A percentile compares a stretch with the other conserved stretches of the same genome.
Conservation (phyloP, 2,329 filamentous ascomycete species). For the Microdochium bolleyi region DNA sequence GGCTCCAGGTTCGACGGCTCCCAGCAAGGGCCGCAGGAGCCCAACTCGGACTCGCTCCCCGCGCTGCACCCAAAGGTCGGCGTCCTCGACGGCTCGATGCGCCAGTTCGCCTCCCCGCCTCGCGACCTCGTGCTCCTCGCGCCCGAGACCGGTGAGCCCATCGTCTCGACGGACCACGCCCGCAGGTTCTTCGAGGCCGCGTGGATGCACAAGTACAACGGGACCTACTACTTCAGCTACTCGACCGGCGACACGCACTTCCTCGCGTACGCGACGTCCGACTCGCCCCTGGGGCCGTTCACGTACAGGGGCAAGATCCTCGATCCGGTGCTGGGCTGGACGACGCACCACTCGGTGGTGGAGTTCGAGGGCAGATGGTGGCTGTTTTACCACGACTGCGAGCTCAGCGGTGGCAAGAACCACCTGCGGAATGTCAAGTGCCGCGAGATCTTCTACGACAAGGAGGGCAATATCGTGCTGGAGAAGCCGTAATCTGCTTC, state of each 20-base stretch:
- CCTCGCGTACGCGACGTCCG: constrained; percentile 59
- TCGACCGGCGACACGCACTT: constrained; percentile 73
- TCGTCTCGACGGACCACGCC: constrained; percentile 62
- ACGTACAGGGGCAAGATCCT: constrained; percentile 64
- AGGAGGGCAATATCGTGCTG: constrained; percentile 50
- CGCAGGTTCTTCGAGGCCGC: constrained; percentile 73
- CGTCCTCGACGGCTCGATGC: constrained; percentile 58
- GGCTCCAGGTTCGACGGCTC: constrained; percentile 40
- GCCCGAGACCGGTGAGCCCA: constrained; percentile 47
- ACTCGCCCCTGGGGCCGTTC: constrained; percentile 62
- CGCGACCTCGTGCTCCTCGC: constrained; percentile 58
- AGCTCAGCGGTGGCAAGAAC: constrained; percentile 58
- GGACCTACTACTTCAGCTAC: constrained; percentile 68
- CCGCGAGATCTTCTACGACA: constrained; percentile 66
- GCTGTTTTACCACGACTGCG: constrained; percentile 70
- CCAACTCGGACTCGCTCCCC: constrained; percentile 41
- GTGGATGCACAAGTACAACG: constrained; percentile 68
- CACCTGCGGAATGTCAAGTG: constrained; percentile 69
- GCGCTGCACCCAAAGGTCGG: constrained; percentile 63
- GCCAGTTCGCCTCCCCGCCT: constrained; percentile 44
- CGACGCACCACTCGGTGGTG: constrained; percentile 72
- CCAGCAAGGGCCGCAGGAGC: constrained; percentile 51
- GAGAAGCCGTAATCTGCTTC: constrained; percentile 21
- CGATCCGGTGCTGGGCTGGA: constrained; percentile 74
- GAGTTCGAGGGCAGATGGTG: constrained; percentile 67